Conservation (phyloP, 2,329 filamentous ascomycete species). For the Lachnellula hyalina region DNA sequence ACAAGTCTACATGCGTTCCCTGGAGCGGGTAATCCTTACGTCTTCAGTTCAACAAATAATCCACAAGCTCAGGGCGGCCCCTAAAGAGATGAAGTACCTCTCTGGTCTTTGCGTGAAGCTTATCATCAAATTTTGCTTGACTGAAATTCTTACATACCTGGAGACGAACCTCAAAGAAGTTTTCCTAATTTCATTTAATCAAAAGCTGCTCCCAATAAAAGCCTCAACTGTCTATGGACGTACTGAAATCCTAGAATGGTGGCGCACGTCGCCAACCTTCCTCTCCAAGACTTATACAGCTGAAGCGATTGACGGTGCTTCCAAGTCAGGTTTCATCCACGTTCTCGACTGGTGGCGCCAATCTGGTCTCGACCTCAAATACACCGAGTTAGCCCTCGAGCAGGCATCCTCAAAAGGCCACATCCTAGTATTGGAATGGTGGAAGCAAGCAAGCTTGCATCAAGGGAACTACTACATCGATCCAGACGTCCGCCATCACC, state of each 20-base stretch:
- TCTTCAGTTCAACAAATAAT: slow-evolving; percentile 67
- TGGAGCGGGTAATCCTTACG: slow-evolving; percentile 81
- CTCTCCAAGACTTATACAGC: slow-evolving; percentile 71
- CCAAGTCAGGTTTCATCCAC: slow-evolving; percentile 75
- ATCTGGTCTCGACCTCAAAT: slow-evolving; percentile 72
- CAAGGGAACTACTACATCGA: slow-evolving; percentile 40
- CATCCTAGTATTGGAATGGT: slow-evolving; percentile 87
- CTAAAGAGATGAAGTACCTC: slow-evolving; percentile 63
- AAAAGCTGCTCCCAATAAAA: slow-evolving; percentile 78
- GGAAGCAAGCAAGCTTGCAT: slow-evolving; percentile 65
- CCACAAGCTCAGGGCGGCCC: slow-evolving; percentile 65
- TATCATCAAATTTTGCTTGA: slow-evolving; percentile 86
- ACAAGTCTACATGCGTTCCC: slow-evolving; percentile 67
- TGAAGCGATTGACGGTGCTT: slow-evolving; percentile 83
- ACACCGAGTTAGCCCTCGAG: slow-evolving; percentile 82
- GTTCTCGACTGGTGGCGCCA: slow-evolving; percentile 91
- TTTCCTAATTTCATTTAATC: slow-evolving; percentile 79
- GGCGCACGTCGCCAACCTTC: slow-evolving; percentile 78
- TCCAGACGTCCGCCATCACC: slow-evolving; percentile 15
- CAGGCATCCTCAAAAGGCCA: slow-evolving; percentile 81
- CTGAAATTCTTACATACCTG: slow-evolving; percentile 69
- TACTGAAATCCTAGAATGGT: slow-evolving; percentile 83
- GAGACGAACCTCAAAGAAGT: slow-evolving; percentile 65
- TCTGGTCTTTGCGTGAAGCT: slow-evolving; percentile 80
- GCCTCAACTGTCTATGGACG: slow-evolving; percentile 83